Conservation (phyloP, 2,329 filamentous ascomycete species). For the Aspergillus novoparasiticus region DNA sequence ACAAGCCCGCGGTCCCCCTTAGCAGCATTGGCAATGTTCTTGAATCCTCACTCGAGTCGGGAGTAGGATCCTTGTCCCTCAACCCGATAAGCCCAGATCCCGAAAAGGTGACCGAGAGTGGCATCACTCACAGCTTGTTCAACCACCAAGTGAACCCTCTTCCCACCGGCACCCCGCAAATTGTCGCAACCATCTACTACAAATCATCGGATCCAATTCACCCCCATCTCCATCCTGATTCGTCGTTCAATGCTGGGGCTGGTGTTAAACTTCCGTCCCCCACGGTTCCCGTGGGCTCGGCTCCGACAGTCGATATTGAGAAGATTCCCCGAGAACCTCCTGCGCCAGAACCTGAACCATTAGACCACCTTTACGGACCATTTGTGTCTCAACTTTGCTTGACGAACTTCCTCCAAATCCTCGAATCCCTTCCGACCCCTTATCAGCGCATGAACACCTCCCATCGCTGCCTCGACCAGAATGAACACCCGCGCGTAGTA, state of each 20-base stretch:
- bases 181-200: constrained; percentile 54
- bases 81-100: constrained; percentile 44
- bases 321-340: constrained; percentile 59
- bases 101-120: constrained; percentile 47
- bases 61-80: constrained; percentile 29
- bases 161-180: constrained; percentile 42
- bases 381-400: constrained; percentile 59
- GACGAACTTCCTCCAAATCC: constrained; percentile 57
- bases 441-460: constrained; percentile 52
- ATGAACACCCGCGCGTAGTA: constrained; percentile 53
- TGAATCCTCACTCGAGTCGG: constrained; percentile 29
- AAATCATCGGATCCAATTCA: constrained; percentile 47
- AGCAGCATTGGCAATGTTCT: constrained; percentile 42
- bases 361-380: constrained; percentile 58
- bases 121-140: constrained; percentile 50
- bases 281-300: constrained; percentile 48
- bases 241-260: constrained; percentile 37
- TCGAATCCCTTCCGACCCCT: constrained; percentile 52
- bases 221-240: constrained; percentile 52
- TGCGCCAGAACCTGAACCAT: constrained; percentile 55
- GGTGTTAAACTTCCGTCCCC: constrained; percentile 46
- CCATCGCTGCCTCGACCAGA: constrained; percentile 51
- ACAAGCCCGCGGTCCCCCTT: constrained; percentile 42
- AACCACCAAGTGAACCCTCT: constrained; percentile 43
- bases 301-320: constrained; percentile 53